phyloP scores from a whole-genome alignment of 352 stramenopile genomes.

The Phytophthora cactorum region DNA sequence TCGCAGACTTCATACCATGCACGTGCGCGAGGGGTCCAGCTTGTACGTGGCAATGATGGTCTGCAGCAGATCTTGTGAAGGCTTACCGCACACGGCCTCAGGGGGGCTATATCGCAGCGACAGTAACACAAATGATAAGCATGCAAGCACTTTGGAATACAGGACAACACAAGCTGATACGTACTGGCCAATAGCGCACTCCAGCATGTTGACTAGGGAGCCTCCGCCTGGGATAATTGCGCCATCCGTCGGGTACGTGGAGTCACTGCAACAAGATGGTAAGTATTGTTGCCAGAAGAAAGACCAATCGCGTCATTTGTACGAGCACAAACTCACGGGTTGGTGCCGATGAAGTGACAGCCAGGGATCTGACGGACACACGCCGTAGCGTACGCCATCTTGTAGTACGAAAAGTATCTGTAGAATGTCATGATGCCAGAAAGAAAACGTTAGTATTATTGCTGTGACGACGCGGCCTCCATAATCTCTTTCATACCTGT shows the following conservation, averaged over 20 bases:
- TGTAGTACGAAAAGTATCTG: conserved; percentile 87
- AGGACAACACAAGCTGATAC: conserved; percentile 9
- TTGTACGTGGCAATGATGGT: conserved; percentile 81
- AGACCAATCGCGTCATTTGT: not conserved
- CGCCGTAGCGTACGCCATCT: conserved; percentile 79
- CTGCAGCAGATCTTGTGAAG: conserved; percentile 82
- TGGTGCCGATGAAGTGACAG: conserved; percentile 85
- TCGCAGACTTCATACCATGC: conserved; percentile 59
- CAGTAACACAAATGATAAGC: conserved; percentile 10
- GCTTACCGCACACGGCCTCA: conserved; percentile 82
- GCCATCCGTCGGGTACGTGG: conserved; percentile 76
- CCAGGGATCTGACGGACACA: conserved; percentile 75
- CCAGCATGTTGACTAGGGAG: conserved; percentile 73
- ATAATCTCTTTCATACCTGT: conserved; percentile 45
- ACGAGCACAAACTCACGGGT: conserved; percentile 55
- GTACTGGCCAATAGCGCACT: conserved; percentile 70
- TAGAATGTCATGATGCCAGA: not conserved
- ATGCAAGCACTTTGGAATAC: not conserved
- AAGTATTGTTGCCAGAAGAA: not conserved
- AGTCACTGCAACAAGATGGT: conserved; percentile 48
- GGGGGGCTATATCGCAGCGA: conserved; percentile 46
- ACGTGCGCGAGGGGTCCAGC: conserved; percentile 72
- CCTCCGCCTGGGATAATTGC: conserved; percentile 78
- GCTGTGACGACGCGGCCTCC: not conserved
- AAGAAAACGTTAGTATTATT: conserved; percentile 6